phyloP scores from a whole-genome alignment of 148 eudicot genomes.

The Vaccinium corymbosum region DNA sequence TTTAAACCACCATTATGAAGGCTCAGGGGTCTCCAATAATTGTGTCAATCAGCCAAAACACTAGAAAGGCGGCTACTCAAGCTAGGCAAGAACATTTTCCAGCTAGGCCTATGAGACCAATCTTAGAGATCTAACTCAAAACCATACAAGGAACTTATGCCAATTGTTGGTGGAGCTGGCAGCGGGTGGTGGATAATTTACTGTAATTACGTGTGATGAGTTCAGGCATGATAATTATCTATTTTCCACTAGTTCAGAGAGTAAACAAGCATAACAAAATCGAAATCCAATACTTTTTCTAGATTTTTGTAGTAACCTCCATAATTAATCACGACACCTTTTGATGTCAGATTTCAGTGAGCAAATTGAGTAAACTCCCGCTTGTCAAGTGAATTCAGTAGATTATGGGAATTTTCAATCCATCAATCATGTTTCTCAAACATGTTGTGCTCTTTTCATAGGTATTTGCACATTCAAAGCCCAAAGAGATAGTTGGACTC shows the following conservation, averaged over 20 bases:
- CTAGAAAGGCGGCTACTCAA: background rate
- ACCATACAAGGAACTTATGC: background rate
- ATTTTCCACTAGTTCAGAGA: background rate
- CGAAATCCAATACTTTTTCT: background rate
- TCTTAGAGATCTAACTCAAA: background rate
- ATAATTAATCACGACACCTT: background rate
- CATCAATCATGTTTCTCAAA: background rate
- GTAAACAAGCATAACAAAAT: background rate
- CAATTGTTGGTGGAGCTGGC: background rate
- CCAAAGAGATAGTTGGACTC: background rate
- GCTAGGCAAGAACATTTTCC: background rate
- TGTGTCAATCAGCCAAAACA: background rate
- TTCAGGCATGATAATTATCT: background rate
- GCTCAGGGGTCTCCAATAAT: background rate
- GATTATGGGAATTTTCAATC: background rate
- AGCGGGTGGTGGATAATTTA: background rate
- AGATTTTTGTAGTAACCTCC: background rate
- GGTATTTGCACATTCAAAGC: background rate
- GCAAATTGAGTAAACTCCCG: background rate
- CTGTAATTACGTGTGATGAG: background rate
- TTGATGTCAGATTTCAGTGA: background rate
- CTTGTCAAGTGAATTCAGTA: background rate
- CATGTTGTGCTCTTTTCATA: background rate
- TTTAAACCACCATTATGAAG: background rate
- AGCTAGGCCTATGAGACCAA: background rate